Conservation (phyloP, 148 eudicot genomes). For the Oxyria digyna region DNA sequence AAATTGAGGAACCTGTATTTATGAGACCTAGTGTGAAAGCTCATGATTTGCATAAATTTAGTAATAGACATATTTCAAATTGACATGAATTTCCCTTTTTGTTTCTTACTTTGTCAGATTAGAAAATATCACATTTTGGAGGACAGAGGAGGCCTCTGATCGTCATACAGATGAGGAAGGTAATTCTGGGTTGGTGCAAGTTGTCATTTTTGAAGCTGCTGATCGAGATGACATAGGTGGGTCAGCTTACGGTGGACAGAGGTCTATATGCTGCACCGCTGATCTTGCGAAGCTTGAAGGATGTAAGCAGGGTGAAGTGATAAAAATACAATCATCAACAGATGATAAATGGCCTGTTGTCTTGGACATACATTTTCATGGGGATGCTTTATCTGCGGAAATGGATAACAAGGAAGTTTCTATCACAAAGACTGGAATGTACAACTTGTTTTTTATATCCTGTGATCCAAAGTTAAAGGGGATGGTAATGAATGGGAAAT, state of each 20-base stretch:
- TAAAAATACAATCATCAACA: constrained; percentile 54
- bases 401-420: constrained; percentile 49
- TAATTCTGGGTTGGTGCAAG: constrained; percentile 71
- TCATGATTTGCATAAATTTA: too few relatives aligned
- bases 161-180: constrained; percentile 39
- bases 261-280: constrained; percentile 88
- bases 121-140: constrained; percentile 88
- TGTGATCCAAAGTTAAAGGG: constrained; percentile 83
- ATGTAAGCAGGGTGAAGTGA: constrained; percentile 86
- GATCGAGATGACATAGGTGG: constrained; percentile 97
- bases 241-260: constrained; percentile 94
- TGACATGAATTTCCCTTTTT: too few relatives aligned
- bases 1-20: too few relatives aligned
- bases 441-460: constrained; percentile 84
- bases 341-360: constrained; percentile 65
- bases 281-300: constrained; percentile 99
- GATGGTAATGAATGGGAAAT: constrained; percentile 56
- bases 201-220: constrained; percentile 84
- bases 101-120: constrained; percentile 29
- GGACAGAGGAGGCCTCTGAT: constrained; percentile 55
- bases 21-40: too few relatives aligned
- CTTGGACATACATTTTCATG: constrained; percentile 59
- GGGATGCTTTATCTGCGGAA: constrained; percentile 35
- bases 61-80: too few relatives aligned
- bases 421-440: constrained; percentile 85